Evolutionary conservation across 1,284 basidiomycete species (phyloP).

Genomic region (Malassezia sympodialis): DNA sequence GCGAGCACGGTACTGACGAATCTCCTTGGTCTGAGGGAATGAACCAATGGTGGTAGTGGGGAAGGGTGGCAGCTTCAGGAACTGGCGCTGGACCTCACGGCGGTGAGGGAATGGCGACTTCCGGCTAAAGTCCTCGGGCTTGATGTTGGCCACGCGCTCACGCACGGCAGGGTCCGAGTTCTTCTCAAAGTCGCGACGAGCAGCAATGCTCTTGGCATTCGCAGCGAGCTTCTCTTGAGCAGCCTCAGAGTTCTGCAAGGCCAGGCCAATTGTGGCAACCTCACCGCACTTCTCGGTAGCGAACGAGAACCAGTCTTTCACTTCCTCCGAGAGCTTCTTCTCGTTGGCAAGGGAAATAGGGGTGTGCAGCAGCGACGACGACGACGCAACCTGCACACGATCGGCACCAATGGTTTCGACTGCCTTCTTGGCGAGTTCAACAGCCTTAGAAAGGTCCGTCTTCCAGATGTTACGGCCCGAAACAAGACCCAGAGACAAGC

Average conservation of each 20-base stretch:
- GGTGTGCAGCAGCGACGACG: conserved; percentile 95
- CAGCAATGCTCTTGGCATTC: conserved; percentile 83
- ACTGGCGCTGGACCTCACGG: conserved; percentile 77
- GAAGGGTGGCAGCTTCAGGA: conserved; percentile 88
- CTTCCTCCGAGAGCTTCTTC: conserved; percentile 77
- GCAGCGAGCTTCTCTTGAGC: conserved; percentile 31
- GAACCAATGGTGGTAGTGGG: conserved; percentile 98
- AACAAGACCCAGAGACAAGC: conserved; percentile 87
- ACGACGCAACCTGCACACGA: conserved; percentile 86
- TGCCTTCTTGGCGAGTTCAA: conserved; percentile 76
- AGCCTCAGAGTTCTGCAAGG: conserved; percentile 31
- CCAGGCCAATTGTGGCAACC: conserved; percentile 69
- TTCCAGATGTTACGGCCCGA: conserved; percentile 99
- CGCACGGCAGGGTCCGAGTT: conserved; percentile 91
- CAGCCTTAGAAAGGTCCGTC: conserved; percentile 76
- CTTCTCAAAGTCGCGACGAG: conserved; percentile 89
- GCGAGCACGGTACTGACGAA: conserved; percentile 51
- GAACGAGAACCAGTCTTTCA: conserved; percentile 98
- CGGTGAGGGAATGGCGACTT: conserved; percentile 80
- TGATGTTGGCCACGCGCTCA: conserved; percentile 87
- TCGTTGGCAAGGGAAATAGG: conserved; percentile 90
- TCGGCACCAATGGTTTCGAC: conserved; percentile 35
- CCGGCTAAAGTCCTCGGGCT: conserved; percentile 75
- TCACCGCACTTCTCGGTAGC: conserved; percentile 92
- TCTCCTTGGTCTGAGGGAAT: conserved; percentile 95